phyloP scores from a whole-genome alignment of 1,284 basidiomycete genomes.

The Coriolopsis trogii region DNA sequence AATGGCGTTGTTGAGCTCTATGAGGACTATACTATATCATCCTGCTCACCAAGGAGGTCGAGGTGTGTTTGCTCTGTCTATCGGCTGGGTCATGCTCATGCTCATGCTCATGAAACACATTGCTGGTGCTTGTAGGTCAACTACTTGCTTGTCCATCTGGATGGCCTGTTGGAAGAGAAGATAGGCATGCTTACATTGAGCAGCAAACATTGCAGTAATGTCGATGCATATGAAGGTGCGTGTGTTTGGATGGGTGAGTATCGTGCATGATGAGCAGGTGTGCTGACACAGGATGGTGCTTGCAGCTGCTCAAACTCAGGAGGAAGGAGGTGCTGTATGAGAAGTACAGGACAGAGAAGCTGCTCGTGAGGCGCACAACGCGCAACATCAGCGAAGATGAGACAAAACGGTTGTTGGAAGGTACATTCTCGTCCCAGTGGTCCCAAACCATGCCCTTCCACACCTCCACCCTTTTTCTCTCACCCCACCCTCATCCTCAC shows the following conservation, averaged over 20 bases:
- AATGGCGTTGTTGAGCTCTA: conserved; percentile 93
- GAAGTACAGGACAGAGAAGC: conserved; percentile 81
- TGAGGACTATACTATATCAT: conserved; percentile 94
- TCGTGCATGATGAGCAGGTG: conserved; percentile 13
- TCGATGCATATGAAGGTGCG: conserved; percentile 80
- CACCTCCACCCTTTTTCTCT: no score
- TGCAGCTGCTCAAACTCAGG: conserved; percentile 74
- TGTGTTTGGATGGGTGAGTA: conserved; percentile 12
- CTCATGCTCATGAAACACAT: no score
- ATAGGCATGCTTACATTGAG: conserved; percentile 65
- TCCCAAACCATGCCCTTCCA: no score
- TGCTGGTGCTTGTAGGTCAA: conserved; percentile 72
- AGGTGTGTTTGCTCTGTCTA: conserved; percentile 64
- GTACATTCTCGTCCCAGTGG: no score
- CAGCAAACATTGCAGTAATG: conserved; percentile 54
- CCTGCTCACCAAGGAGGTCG: conserved; percentile 96
- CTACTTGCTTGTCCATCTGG: conserved; percentile 84
- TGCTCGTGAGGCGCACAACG: conserved; percentile 80
- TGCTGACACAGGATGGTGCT: no score
- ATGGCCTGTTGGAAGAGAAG: conserved; percentile 79
- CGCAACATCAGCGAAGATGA: conserved; percentile 74
- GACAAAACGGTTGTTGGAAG: conserved; percentile 69
- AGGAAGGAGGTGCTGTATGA: conserved; percentile 86
- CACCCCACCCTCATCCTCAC: no score
- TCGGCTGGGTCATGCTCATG: background rate